Conservation (phyloP, 495 filamentous ascomycete species). For the Trichoderma gamsii region DNA sequence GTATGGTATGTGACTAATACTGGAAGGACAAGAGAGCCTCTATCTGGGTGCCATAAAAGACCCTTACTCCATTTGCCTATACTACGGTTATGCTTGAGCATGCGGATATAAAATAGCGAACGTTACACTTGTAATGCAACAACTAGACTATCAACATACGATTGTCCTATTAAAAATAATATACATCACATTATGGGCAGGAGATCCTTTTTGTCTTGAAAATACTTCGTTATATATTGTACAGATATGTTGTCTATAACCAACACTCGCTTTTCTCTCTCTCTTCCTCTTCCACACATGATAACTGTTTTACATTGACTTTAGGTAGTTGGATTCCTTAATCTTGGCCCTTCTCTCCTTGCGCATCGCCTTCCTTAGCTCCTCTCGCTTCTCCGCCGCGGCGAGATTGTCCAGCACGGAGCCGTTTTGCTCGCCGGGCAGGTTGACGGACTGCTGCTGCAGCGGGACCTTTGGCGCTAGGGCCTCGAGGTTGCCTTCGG, state of each 20-base stretch:
- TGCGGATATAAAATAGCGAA: too few species aligned
- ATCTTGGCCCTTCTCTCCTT: slow-evolving; percentile 70
- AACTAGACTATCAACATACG: too few species aligned
- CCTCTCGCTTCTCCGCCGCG: slow-evolving; percentile 53
- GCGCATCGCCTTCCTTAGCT: slow-evolving; percentile 64
- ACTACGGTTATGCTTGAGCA: too few species aligned
- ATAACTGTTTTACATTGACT: slow-evolving; percentile 53
- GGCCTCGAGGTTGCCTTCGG: slow-evolving; percentile 56
- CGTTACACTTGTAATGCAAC: too few species aligned
- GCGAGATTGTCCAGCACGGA: slow-evolving; percentile 48
- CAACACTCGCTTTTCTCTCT: background rate
- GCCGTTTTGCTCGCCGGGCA: slow-evolving; percentile 59
- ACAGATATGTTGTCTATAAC: background rate
- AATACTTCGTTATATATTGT: background rate
- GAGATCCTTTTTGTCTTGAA: background rate
- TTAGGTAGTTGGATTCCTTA: slow-evolving; percentile 91
- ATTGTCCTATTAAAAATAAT: background rate
- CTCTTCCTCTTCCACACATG: background rate
- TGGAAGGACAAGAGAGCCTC: background rate
- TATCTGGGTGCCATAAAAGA: too few species aligned
- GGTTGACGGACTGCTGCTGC: slow-evolving; percentile 76
- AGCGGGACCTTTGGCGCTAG: slow-evolving; percentile 70
- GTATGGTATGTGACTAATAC: background rate
- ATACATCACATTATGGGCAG: background rate
- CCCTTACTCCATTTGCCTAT: too few species aligned